phyloP scores from a whole-genome alignment of 148 eudicot genomes.

The Agrostemma githago region DNA sequence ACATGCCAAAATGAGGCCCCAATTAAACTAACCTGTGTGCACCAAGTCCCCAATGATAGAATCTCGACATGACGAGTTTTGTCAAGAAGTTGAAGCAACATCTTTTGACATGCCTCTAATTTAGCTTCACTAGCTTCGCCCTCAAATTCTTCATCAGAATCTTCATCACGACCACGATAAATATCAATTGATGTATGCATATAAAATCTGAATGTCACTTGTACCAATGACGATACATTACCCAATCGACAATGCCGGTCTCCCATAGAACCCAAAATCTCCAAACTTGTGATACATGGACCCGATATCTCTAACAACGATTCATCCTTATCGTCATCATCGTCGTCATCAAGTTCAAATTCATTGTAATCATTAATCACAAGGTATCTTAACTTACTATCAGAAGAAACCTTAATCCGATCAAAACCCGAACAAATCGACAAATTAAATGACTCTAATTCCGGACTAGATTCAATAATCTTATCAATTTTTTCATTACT shows the following conservation, averaged over 20 bases:
- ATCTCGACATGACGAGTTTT: constrained; percentile 12
- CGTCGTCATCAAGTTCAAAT: too few relatives aligned
- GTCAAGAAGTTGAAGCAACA: constrained; percentile 1
- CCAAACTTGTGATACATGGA: neutral
- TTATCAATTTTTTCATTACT: neutral
- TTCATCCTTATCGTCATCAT: too few relatives aligned
- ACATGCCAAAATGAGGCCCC: too few relatives aligned
- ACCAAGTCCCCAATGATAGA: constrained; percentile 14
- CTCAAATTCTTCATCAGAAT: too few relatives aligned
- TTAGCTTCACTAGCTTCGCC: neutral
- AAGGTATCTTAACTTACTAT: constrained; percentile 2
- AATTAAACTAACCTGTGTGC: constrained; percentile 20
- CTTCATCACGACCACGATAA: too few relatives aligned
- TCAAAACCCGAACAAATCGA: neutral
- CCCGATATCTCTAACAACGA: neutral
- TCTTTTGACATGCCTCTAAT: neutral
- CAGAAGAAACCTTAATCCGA: neutral
- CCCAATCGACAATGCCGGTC: neutral
- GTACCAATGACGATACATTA: constrained; percentile 12
- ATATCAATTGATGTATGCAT: neutral
- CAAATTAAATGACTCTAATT: constrained; percentile 7
- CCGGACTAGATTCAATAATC: constrained; percentile 15
- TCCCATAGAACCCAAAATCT: constrained; percentile 4
- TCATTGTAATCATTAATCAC: neutral
- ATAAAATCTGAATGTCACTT: neutral